A percentile compares a stretch with the other conserved stretches of the same genome.
Conservation (phyloP, 208 protist species). For the Endotrypanum monterogeii region DNA sequence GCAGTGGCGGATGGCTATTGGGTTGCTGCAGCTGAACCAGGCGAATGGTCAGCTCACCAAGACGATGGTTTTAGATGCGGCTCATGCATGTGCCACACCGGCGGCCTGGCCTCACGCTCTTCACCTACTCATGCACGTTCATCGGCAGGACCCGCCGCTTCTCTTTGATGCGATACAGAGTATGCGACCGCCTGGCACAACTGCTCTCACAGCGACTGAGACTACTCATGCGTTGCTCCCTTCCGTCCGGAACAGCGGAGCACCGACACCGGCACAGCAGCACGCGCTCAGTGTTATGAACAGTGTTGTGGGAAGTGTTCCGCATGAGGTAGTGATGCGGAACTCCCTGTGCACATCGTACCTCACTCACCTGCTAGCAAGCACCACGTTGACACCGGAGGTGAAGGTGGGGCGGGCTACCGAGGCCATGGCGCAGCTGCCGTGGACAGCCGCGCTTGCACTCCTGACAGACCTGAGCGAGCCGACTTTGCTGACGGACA, state of each 20-base stretch:
- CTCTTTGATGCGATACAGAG: constrained; percentile 67
- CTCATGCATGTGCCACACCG: constrained; percentile 58
- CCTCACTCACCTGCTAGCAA: constrained; percentile 74
- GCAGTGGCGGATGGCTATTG: constrained; percentile 56
- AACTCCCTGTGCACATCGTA: constrained; percentile 72
- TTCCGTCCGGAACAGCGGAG: background rate
- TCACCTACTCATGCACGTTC: constrained; percentile 55
- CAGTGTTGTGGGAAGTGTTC: constrained; percentile 59
- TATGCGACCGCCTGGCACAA: constrained; percentile 60
- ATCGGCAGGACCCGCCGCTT: constrained; percentile 56
- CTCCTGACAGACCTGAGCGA: constrained; percentile 61
- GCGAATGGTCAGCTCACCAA: constrained; percentile 71
- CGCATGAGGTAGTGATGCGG: constrained; percentile 45
- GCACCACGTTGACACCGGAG: constrained; percentile 58
- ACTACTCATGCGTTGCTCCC: constrained; percentile 42
- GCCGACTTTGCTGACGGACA: constrained; percentile 37
- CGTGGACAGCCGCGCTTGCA: constrained; percentile 50
- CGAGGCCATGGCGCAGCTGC: constrained; percentile 39
- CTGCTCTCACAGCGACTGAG: constrained; percentile 29
- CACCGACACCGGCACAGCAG: constrained; percentile 49
- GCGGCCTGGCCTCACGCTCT: constrained; percentile 57
- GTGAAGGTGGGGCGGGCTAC: constrained; percentile 54
- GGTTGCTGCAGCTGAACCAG: constrained; percentile 61
- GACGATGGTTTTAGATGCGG: constrained; percentile 76
- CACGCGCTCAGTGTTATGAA: constrained; percentile 62